Evolutionary conservation across 345 rosid genomes (phyloP).

Genomic region (Sonneratia caseolaris): DNA sequence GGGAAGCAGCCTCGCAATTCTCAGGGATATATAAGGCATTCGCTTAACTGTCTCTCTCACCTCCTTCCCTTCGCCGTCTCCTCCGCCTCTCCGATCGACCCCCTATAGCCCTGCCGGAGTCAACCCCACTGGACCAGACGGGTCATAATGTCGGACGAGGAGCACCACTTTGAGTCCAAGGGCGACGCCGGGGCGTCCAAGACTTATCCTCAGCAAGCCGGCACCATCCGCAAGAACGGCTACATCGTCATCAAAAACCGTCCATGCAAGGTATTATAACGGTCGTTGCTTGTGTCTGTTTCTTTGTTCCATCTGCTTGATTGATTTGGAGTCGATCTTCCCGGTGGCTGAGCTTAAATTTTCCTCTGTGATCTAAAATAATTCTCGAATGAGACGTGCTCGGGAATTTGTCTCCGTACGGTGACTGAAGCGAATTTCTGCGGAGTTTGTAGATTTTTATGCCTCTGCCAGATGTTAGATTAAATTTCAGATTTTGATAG

Average conservation of each 20-base stretch:
- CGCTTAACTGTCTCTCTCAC: background rate
- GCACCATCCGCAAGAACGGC: constrained; percentile 18
- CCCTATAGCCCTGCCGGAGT: background rate
- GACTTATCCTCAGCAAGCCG: constrained; percentile 20
- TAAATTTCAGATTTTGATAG: background rate
- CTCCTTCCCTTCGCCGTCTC: background rate
- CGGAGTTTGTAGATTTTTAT: background rate
- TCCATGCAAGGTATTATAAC: constrained; percentile 13
- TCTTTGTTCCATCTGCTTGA: background rate
- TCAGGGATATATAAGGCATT: constrained; percentile 3
- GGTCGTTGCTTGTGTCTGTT: background rate
- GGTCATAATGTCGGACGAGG: constrained; percentile 14
- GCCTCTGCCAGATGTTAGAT: background rate
- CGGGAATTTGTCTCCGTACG: too few relatives aligned
- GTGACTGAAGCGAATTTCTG: background rate
- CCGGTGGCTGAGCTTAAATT: too few relatives aligned
- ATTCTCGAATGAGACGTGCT: too few relatives aligned
- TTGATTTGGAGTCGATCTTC: background rate
- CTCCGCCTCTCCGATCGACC: constrained; percentile 5
- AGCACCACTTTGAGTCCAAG: constrained; percentile 15
- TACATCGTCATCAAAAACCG: constrained; percentile 18
- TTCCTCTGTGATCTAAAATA: too few relatives aligned
- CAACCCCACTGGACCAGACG: background rate
- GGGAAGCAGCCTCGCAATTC: background rate
- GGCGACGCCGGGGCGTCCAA: constrained; percentile 9